Base-by-base conservation (phyloP, 1,284 basidiomycete genomes). In the Boletus semigastroideus region DNA sequence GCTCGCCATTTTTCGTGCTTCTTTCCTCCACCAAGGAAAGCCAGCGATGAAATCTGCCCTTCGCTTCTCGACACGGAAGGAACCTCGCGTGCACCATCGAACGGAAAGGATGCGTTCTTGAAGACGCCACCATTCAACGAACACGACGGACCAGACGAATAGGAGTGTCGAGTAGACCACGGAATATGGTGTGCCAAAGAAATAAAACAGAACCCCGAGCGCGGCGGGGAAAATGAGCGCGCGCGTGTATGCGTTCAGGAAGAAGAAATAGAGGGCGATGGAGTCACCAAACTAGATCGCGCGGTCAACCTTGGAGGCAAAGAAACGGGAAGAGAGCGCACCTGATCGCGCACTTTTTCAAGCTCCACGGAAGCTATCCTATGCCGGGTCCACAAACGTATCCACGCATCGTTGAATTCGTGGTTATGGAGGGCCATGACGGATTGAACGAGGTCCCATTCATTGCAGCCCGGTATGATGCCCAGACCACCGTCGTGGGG, bases 191-290 rank as follows among this genome's bases (percentile, higher is more conserved):
- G 78, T 78, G 17, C 81, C 80, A 65, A 86, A 78, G 68, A 84
- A 79, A 70, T 82, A 87, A 62, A 80, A 82, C 13, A 76, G 45
- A 25, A 83, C 59, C 0, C 90, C 90, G 19, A 87, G 71, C 4
- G 66, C 67, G 4, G 89, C 80, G 5, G 89, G 87, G 52, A 91
- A 81, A 16, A 86, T 62, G 33, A 95, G 80, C 28, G 86, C 84
- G 36, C 80, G 79, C 0, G 92, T 89, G 74, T 98, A 98, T 52
- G 83, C 82, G 4, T 85, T 82, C 11, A 98, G 78, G 74, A 95
- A 97, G 48, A 84, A 82, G 69, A 95, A 97, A 72, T 98, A 97
- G 25, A 95, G 80, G n/a, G 92, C 91, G 14, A 96, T 77, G 1
- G 84, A 79, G 62, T 93, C 92, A 14, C 94, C 92, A 65, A 94